These are phyloP conservation scores for Hypoxylon sp. DNA, from an alignment of 2,329 filamentous ascomycete genomes.

Conservation along the genomic window DNA sequence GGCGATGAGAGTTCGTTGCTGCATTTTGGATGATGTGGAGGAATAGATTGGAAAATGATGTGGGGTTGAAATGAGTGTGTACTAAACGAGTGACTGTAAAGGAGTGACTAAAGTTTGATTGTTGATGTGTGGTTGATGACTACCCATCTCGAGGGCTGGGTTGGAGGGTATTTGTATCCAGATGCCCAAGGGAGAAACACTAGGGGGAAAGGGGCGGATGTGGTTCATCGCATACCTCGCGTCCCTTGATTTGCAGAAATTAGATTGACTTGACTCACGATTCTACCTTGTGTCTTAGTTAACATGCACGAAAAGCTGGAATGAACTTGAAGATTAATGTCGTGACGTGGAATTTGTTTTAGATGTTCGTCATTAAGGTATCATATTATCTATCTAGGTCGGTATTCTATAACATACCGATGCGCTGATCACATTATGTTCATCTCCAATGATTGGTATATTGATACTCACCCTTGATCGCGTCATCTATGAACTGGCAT, in stretches of 20 bases:
- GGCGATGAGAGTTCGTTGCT: slow-evolving; percentile 37
- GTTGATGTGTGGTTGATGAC: slow-evolving; percentile 17
- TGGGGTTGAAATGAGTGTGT: not conserved
- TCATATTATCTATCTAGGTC: not conserved
- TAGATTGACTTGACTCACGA: slow-evolving; percentile 80
- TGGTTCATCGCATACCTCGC: slow-evolving; percentile 31
- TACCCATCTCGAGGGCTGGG: not conserved
- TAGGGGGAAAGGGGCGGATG: slow-evolving; percentile 3
- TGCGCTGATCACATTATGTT: not conserved
- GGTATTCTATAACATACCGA: slow-evolving; percentile 19
- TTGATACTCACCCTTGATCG: not conserved
- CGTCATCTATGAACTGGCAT: slow-evolving; percentile 11
- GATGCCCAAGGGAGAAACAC: not conserved
- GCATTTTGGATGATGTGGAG: slow-evolving; percentile 37
- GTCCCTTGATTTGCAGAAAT: slow-evolving; percentile 59
- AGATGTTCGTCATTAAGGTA: slow-evolving; percentile 15
- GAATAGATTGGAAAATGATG: not conserved
- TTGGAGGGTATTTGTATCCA: slow-evolving; percentile 35
- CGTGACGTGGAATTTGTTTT: slow-evolving; percentile 30
- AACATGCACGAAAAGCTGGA: not conserved
- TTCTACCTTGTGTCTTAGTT: slow-evolving; percentile 61
- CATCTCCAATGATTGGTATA: slow-evolving; percentile 10
- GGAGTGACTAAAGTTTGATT: slow-evolving; percentile 28
- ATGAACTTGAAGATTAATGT: slow-evolving; percentile 21
- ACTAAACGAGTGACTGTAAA: slow-evolving; percentile 39